These are phyloP conservation scores for Stereum hirsutum DNA, from an alignment of 1,284 basidiomycete species.

Conservation along the genomic window DNA sequence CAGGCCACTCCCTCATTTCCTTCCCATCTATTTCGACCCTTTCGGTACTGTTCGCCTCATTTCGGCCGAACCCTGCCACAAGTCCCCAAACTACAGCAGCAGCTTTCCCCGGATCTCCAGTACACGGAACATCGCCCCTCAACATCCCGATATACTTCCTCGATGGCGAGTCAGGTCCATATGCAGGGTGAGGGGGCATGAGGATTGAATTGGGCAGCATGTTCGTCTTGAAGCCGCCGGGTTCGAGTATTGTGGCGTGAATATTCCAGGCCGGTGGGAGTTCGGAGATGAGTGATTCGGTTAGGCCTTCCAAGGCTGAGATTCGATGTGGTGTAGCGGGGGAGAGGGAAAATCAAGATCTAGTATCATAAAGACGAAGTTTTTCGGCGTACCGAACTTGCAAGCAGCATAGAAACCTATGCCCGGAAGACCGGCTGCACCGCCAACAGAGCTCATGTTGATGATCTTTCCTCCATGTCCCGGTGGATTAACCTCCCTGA, in stretches of 20 bases:
- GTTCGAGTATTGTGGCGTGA: slow-evolving; percentile 24
- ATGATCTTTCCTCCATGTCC: slow-evolving; percentile 23
- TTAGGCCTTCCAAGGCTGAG: slow-evolving; percentile 26
- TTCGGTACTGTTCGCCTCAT: too few relatives aligned
- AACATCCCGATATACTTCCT: slow-evolving; percentile 5
- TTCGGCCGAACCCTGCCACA: too few relatives aligned
- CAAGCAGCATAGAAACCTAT: slow-evolving; percentile 21
- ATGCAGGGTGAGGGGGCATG: slow-evolving; percentile 12
- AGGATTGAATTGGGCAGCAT: slow-evolving; percentile 14
- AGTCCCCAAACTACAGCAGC: slow-evolving; percentile 14
- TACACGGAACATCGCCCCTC: neutral
- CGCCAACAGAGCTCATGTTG: slow-evolving; percentile 23
- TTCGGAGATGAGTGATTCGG: slow-evolving; percentile 17
- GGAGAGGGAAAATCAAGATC: neutral
- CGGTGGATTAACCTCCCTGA: slow-evolving; percentile 18
- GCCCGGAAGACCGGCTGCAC: slow-evolving; percentile 20
- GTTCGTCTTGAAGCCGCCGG: slow-evolving; percentile 24
- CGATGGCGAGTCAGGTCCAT: slow-evolving; percentile 9
- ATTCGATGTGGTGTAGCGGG: neutral
- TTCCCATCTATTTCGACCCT: too few relatives aligned
- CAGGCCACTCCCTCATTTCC: slow-evolving; percentile 17
- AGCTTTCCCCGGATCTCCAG: slow-evolving; percentile 12
- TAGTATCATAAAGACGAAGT: neutral
- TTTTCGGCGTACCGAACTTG: slow-evolving; percentile 22
- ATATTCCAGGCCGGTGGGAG: slow-evolving; percentile 22